Conservation (phyloP, 202 grass and related monocot species). For the Elaeis oleifera region DNA sequence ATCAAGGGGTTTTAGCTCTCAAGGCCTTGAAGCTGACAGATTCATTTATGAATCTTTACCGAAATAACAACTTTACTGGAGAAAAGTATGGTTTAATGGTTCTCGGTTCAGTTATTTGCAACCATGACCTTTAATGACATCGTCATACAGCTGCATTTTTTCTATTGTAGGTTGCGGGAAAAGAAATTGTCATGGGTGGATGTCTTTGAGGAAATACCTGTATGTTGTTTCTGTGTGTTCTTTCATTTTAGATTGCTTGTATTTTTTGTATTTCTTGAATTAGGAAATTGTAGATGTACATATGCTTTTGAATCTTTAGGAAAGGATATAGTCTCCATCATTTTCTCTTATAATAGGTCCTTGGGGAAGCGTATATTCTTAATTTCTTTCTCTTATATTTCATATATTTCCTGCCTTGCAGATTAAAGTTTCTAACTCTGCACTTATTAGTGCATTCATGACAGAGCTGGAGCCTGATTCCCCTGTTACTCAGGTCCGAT, state of each 20-base stretch:
- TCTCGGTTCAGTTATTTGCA: neutral
- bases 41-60: slow-evolving; percentile 98
- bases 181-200: slow-evolving; percentile 96
- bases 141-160: neutral
- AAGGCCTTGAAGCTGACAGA: slow-evolving; percentile 92
- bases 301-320: too few species aligned
- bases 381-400: slow-evolving; percentile 7
- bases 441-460: slow-evolving; percentile 97
- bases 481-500: slow-evolving; percentile 65
- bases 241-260: too few species aligned
- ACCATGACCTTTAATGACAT: slow-evolving; percentile 1
- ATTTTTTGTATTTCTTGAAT: slow-evolving; percentile 15
- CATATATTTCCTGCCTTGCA: slow-evolving; percentile 23
- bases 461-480: slow-evolving; percentile 90
- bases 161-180: slow-evolving; percentile 66
- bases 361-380: too few species aligned
- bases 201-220: slow-evolving; percentile 98
- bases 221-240: slow-evolving; percentile 15
- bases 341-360: too few species aligned
- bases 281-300: too few species aligned
- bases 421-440: slow-evolving; percentile 99
- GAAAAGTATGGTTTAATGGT: slow-evolving; percentile 64
- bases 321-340: too few species aligned
- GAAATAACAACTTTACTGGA: slow-evolving; percentile 77
- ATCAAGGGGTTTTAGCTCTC: slow-evolving; percentile 93